These are phyloP conservation scores for Diaporthe citrichinensis DNA, from an alignment of 2,329 filamentous ascomycete genomes.

Conservation along the genomic window DNA sequence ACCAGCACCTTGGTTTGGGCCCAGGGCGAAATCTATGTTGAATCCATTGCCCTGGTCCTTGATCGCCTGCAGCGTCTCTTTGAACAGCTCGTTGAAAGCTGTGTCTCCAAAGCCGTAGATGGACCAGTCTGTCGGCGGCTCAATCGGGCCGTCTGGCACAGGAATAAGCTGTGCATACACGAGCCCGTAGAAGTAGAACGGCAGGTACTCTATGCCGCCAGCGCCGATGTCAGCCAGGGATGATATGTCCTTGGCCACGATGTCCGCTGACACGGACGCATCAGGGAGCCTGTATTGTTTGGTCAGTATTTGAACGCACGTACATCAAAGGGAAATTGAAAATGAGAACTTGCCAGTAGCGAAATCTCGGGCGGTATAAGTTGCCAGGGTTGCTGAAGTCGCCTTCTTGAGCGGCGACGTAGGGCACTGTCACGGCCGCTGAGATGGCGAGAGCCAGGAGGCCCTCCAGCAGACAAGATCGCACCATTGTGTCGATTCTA, in stretches of 20 bases:
- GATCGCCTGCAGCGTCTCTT: slow-evolving; percentile 47
- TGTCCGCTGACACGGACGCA: slow-evolving; percentile 23
- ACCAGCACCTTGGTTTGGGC: slow-evolving; percentile 62
- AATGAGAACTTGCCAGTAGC: slow-evolving; percentile 23
- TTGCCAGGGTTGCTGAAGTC: slow-evolving; percentile 28
- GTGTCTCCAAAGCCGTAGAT: slow-evolving; percentile 53
- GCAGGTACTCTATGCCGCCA: slow-evolving; percentile 33
- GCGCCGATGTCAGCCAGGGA: slow-evolving; percentile 27
- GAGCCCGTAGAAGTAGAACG: slow-evolving; percentile 38
- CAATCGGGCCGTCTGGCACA: not conserved
- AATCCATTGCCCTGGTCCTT: slow-evolving; percentile 53
- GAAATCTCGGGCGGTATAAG: slow-evolving; percentile 20
- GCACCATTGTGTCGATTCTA: slow-evolving; percentile 18
- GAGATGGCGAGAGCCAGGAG: slow-evolving; percentile 5
- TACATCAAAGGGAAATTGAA: not conserved
- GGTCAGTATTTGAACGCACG: not conserved
- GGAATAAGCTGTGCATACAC: not conserved
- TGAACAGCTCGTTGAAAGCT: slow-evolving; percentile 42
- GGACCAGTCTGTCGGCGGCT: slow-evolving; percentile 37
- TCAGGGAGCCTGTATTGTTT: slow-evolving; percentile 10
- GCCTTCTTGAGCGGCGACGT: slow-evolving; percentile 3
- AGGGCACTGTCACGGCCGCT: not conserved
- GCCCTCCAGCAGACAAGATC: not conserved
- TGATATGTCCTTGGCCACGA: slow-evolving; percentile 35
- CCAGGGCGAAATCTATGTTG: slow-evolving; percentile 61